Percentiles rank a stretch among this genome's conserved stretches.
Evolutionary conservation across 139 green algal genomes (phyloP).

Genomic region (Diplosphaera chodatii): DNA sequence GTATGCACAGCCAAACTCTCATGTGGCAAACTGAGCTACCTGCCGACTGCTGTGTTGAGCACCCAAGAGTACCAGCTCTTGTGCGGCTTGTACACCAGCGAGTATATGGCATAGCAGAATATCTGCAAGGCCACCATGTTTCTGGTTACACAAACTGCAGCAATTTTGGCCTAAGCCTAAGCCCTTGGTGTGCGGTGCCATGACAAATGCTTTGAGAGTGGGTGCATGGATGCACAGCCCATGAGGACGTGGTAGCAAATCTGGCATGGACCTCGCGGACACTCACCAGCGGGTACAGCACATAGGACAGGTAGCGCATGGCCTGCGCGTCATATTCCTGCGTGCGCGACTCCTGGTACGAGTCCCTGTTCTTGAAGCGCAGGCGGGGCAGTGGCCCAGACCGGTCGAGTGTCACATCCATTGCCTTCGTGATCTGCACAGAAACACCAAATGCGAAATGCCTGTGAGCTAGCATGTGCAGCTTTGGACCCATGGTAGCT

Average conservation of each 20-base stretch:
- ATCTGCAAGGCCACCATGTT: constrained; percentile 26
- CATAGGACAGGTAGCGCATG: constrained; percentile 84
- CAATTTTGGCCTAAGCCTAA: no score
- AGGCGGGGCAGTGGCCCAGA: constrained; percentile 6
- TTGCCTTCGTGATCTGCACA: constrained; percentile 86
- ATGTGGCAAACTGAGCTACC: no score
- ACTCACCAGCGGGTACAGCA: constrained; percentile 72
- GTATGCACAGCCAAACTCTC: no score
- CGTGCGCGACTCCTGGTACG: constrained; percentile 63
- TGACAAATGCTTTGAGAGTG: no score
- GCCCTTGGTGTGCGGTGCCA: no score
- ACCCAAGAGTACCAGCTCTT: constrained; percentile 89
- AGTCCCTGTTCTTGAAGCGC: constrained; percentile 49
- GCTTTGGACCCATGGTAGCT: no score
- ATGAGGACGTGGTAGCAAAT: no score
- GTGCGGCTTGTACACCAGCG: constrained; percentile 81
- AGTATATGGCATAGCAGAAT: constrained; percentile 81
- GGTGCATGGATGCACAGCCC: no score
- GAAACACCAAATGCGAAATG: no score
- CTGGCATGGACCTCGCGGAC: no score
- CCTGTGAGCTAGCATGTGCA: no score
- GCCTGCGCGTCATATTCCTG: constrained; percentile 59
- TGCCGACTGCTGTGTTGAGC: constrained; percentile 81
- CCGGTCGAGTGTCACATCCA: constrained; percentile 69
- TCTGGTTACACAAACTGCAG: no score